Conservation (phyloP, 2,329 filamentous ascomycete genomes). For the Ilyonectria mors-panacis region DNA sequence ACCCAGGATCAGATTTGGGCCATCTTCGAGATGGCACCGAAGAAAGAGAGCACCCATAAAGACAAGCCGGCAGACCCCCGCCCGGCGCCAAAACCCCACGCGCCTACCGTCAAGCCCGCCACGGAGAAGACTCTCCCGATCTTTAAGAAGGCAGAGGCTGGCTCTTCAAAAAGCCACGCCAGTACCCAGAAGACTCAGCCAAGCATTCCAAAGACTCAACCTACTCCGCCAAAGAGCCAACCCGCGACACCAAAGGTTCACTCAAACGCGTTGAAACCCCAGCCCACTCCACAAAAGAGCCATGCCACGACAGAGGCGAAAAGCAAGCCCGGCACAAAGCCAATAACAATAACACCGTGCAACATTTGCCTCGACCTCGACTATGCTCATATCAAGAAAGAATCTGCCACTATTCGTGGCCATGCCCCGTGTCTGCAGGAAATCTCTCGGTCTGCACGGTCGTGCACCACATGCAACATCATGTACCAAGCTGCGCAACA, state of each 20-base stretch:
- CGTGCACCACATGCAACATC: conserved; percentile 20
- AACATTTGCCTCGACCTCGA: conserved; percentile 15
- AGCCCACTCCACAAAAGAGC: background rate
- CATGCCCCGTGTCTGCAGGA: conserved; percentile 15
- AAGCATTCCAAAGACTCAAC: background rate
- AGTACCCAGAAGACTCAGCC: background rate
- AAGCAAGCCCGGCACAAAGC: background rate
- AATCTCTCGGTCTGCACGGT: conserved; percentile 11
- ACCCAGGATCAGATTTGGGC: background rate
- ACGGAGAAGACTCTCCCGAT: background rate
- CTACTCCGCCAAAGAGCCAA: background rate
- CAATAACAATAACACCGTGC: background rate
- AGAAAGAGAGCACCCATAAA: background rate
- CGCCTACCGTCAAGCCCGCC: background rate
- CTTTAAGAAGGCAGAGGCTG: background rate
- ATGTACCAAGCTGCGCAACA: conserved; percentile 21
- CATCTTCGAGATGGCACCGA: background rate
- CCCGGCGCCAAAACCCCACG: background rate
- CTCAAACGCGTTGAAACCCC: background rate
- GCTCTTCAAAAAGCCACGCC: background rate
- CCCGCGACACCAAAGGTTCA: background rate
- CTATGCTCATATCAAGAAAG: background rate
- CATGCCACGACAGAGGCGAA: background rate
- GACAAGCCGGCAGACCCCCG: background rate
- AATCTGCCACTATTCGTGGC: background rate